Percentiles rank a stretch among this genome's conserved stretches.
phyloP scores from a whole-genome alignment of 441 rosid genomes.

The Mallotus repandus region DNA sequence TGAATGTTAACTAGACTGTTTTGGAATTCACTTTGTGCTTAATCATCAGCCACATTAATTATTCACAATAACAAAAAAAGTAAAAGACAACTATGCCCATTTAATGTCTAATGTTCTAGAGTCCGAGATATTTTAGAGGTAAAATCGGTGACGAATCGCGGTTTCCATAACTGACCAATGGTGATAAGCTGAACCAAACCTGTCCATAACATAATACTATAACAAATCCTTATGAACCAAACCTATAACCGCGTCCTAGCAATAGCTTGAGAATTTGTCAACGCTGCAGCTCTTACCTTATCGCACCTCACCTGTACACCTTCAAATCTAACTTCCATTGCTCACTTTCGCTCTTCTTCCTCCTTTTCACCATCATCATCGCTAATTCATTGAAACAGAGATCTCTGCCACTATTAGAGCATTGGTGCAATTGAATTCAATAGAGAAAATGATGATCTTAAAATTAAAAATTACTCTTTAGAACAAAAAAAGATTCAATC shows the following conservation, averaged over 20 bases:
- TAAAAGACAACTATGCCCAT: too few relatives aligned
- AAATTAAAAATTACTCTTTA: neutral
- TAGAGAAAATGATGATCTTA: neutral
- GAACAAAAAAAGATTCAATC: neutral
- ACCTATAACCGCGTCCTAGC: constrained; percentile 70
- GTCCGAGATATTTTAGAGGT: constrained; percentile 46
- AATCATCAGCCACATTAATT: too few relatives aligned
- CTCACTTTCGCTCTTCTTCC: constrained; percentile 42
- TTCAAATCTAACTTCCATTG: constrained; percentile 91
- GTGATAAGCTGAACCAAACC: constrained; percentile 92
- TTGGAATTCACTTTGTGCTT: too few relatives aligned
- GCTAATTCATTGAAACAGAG: constrained; percentile 54
- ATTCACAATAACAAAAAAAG: too few relatives aligned
- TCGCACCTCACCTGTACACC: constrained; percentile 49
- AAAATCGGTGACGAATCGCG: constrained; percentile 53
- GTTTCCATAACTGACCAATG: constrained; percentile 84
- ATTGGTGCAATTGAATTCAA: neutral
- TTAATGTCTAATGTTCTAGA: too few relatives aligned
- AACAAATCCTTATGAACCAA: constrained; percentile 85
- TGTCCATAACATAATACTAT: constrained; percentile 93
- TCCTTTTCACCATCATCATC: constrained; percentile 38
- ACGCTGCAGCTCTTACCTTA: constrained; percentile 44
- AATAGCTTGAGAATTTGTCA: constrained; percentile 38
- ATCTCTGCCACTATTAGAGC: constrained; percentile 8
- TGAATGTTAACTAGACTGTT: too few relatives aligned